Base-by-base conservation (phyloP, 441 rosid species). In the Populus hybrid region DNA sequence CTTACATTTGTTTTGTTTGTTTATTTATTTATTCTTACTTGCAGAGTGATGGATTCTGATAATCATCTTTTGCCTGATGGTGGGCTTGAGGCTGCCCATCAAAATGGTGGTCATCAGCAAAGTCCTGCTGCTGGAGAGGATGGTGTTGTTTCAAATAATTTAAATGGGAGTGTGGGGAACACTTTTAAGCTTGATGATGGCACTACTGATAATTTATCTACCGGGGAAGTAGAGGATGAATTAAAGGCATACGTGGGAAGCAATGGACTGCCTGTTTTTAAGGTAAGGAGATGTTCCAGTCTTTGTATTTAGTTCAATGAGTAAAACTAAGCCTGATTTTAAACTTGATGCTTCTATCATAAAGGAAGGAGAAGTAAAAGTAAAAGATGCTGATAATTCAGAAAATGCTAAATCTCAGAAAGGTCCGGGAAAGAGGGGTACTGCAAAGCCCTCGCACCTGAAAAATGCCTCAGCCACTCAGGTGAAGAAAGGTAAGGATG, bases 11-110 rank as follows among this genome's bases (percentile, higher is more conserved):
- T 40, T 24, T 29, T 74, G 61, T 50, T 59, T 16, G 23, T 76
- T 71, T 66, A 71, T 69, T 81, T 18, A 73, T 45, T 78, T 42
- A 74, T 69, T 77, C n/a, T 79, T 76, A 73, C 69, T 83, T 80
- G 68, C 77, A 89, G 90, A 87, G 82, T 74, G 76, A 96, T 96
- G 99, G 98, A 94, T 68, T 77, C 85, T 9, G 90, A 88, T 76
- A 77, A 71, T 67, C 28, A 71, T 67, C 31, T 81, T 59, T 72
- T 80, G 68, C 83, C 82, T 11, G 63, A 42, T 68, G 88, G 81
- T 80, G 93, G 88, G 83, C 77, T 79, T 78, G 95, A 90, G 79
- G 69, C 68, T 24, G 83, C 75, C 82, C 84, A 82, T 84, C 84
- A 82, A 86, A 90, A 89, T 84, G 92, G 94, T 74, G 76, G 61